These are phyloP conservation scores for Krasilnikovozyma curviuscula DNA, from an alignment of 768 basidiomycete species.

Conservation along the genomic window DNA sequence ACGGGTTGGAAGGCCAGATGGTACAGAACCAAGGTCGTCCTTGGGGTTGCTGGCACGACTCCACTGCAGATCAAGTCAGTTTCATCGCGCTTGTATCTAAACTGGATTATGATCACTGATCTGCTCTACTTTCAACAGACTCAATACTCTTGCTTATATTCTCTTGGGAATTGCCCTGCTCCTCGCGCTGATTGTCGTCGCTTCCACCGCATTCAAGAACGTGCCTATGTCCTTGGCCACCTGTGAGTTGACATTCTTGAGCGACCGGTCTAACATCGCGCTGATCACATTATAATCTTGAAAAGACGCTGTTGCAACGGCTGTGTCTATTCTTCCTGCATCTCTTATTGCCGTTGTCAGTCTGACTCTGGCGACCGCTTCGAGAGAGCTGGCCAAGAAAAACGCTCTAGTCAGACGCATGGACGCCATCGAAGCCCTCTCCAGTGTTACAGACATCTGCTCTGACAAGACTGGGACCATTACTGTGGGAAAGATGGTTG, in stretches of 20 bases:
- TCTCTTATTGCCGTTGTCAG: constrained; percentile 37
- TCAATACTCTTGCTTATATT: constrained; percentile 28
- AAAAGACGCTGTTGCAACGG: constrained; percentile 14
- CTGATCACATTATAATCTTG: not conserved
- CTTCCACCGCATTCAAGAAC: constrained; percentile 24
- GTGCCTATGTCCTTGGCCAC: constrained; percentile 26
- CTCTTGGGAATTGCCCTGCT: constrained; percentile 22
- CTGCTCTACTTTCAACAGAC: constrained; percentile 17
- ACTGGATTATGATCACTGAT: not conserved
- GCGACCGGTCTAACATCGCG: not conserved
- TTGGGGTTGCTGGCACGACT: constrained; percentile 29
- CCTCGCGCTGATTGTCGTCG: constrained; percentile 28
- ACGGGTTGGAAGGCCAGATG: constrained; percentile 17
- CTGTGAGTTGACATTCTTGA: constrained; percentile 6
- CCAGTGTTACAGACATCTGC: constrained; percentile 38
- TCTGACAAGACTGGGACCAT: constrained; percentile 50
- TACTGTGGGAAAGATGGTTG: constrained; percentile 31
- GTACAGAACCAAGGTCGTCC: constrained; percentile 33
- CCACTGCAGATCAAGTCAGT: constrained; percentile 32
- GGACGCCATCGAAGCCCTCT: constrained; percentile 44
- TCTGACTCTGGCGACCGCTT: constrained; percentile 40
- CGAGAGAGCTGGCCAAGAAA: constrained; percentile 34
- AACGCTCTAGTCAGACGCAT: constrained; percentile 45
- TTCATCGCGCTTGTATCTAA: not conserved
- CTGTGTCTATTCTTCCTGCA: constrained; percentile 28